Evolutionary conservation across 1,284 basidiomycete genomes (phyloP), one percentile per base, ranked within the genome.

Genomic region (Peniophora sp.): DNA sequence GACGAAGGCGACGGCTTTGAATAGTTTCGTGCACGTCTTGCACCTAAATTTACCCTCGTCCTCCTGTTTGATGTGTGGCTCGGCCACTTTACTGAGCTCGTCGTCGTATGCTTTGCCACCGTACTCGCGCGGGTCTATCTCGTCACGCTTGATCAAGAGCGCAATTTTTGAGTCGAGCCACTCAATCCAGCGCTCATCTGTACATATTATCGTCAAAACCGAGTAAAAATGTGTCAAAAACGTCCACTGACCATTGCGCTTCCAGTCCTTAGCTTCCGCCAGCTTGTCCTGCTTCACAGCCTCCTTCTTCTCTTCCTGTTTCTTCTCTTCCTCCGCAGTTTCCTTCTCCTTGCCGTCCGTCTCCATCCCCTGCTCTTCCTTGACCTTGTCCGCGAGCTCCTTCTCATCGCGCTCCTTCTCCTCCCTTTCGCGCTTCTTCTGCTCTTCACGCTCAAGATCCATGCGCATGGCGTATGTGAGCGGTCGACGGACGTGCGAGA

Each of bases 11-110:
- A 90, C 88, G 3, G 92, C 95, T 65, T 93, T 94, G 82, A 97
- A 97, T 16, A 97, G 75, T 72, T 97, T 97, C 67, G 84, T 83
- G 67, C 94, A 97, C 48, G 85, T 87, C 72, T 92, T 94, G 73
- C 94, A 97, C 58, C 95, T 79, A 72, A 91, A 97, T 65, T 96
- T 97, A 60, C 87, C 89, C 67, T 93, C 89, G 56, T 95, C 94
- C 68, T 97, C 95, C 65, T 94, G 89, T 69, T 94, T 95, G 64
- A 97, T 81, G 63, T 79, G 77, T 2, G 81, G 83, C 55, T 88
- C 87, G 20, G 83, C 83, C 22, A 81, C 80, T 62, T 84, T 90
- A 50, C 80, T 77, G 43, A 94, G 72, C 65, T 95, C 92, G 91
- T 93, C 92, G 53, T 96, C 90, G 57, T 84, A 81, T 59, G 81